phyloP scores from a whole-genome alignment of 441 rosid species.

The Euphorbia celastroides region DNA sequence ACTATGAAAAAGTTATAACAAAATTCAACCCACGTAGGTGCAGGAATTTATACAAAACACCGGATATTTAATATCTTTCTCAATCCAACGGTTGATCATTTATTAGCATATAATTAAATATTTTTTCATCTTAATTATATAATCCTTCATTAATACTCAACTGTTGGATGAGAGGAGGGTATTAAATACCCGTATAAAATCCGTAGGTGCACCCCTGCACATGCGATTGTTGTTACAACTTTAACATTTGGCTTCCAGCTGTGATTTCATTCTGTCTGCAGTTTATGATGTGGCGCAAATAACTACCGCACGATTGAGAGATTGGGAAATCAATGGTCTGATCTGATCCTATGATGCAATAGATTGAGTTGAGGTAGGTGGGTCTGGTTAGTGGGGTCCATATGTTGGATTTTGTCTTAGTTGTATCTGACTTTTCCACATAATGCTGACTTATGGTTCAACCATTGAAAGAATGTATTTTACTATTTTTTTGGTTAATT shows the following conservation, averaged over 20 bases:
- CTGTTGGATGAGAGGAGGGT: too few relatives aligned
- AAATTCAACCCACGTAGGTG: too few relatives aligned
- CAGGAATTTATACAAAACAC: too few relatives aligned
- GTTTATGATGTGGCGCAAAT: neutral
- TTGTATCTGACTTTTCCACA: conserved; percentile 14
- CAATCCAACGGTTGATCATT: too few relatives aligned
- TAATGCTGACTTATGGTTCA: neutral
- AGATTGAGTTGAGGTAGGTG: neutral
- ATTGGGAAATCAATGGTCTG: neutral
- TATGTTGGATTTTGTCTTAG: conserved; percentile 14
- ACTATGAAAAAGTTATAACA: too few relatives aligned
- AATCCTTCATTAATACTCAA: too few relatives aligned
- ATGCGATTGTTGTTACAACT: neutral
- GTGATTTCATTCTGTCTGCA: neutral
- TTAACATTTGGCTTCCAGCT: conserved; percentile 29
- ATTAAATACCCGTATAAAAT: too few relatives aligned
- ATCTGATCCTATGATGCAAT: neutral
- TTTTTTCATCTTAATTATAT: too few relatives aligned
- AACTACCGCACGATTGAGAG: neutral
- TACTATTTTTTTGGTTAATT: too few relatives aligned
- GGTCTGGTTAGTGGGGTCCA: conserved; percentile 17
- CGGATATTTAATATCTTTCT: too few relatives aligned
- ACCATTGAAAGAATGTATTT: too few relatives aligned
- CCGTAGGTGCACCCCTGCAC: conserved; percentile 14
- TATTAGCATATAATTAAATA: too few relatives aligned